phyloP scores from a whole-genome alignment of 2,329 filamentous ascomycete species.

The Akanthomyces uredinophilus region DNA sequence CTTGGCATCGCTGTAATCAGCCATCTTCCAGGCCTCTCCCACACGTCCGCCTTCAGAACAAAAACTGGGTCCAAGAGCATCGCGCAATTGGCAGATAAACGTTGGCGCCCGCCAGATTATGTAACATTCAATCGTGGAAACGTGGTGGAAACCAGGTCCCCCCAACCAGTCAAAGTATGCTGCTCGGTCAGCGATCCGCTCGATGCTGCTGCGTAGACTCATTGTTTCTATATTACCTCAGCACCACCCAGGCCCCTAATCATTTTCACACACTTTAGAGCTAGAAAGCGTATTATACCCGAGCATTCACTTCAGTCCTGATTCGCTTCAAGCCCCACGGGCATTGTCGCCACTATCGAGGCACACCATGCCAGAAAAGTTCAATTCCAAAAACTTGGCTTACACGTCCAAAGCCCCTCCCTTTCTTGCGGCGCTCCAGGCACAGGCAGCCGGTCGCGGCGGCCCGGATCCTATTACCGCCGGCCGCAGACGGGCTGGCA shows the following conservation, averaged over 20 bases:
- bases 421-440: conserved; percentile 49
- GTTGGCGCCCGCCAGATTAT: not conserved
- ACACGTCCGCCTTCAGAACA: not conserved
- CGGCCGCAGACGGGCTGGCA: conserved; percentile 42
- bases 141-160: too few relatives aligned
- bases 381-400: conserved; percentile 59
- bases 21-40: not conserved
- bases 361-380: conserved; percentile 42
- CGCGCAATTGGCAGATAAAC: not conserved
- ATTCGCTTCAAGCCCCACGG: not conserved
- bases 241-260: too few relatives aligned
- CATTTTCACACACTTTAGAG: too few relatives aligned
- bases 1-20: not conserved
- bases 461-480: conserved; percentile 50
- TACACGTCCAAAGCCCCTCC: conserved; percentile 53
- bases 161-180: too few relatives aligned
- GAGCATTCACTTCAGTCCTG: not conserved
- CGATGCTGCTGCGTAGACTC: not conserved
- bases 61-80: not conserved
- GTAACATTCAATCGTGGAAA: not conserved
- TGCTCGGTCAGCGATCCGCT: not conserved
- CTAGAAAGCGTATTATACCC: too few relatives aligned
- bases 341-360: not conserved
- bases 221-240: too few relatives aligned
- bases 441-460: conserved; percentile 38